Conservation (phyloP, 75 land plant species). For the Adiantum capillusveneris region DNA sequence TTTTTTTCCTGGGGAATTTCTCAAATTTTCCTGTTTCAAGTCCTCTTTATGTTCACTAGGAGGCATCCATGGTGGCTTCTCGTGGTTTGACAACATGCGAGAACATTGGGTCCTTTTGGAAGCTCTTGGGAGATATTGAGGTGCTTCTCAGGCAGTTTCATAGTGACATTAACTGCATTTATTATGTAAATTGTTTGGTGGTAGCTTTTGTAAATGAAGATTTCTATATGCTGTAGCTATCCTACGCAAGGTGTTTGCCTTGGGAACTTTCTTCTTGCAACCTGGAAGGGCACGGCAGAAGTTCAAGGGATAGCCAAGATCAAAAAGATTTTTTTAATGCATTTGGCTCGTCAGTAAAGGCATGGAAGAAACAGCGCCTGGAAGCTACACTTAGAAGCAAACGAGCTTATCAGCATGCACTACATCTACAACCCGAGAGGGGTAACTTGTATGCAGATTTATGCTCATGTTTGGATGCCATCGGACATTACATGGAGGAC, state of each 20-base stretch:
- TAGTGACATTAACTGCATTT: too few relatives aligned
- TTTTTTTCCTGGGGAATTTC: too few relatives aligned
- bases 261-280: slow-evolving; percentile 32
- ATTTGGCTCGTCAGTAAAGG: slow-evolving; percentile 31
- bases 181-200: too few relatives aligned
- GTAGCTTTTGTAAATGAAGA: background rate
- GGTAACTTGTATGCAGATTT: slow-evolving; percentile 64
- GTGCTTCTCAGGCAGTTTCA: slow-evolving; percentile 28
- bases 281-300: slow-evolving; percentile 10
- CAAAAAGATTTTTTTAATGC: slow-evolving; percentile 4
- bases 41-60: slow-evolving; percentile 36
- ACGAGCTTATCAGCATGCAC: slow-evolving; percentile 57
- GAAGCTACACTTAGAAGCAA: slow-evolving; percentile 43
- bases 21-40: too few relatives aligned
- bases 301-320: too few relatives aligned
- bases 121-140: slow-evolving; percentile 87
- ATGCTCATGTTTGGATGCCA: background rate
- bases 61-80: slow-evolving; percentile 56
- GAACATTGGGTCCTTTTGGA: slow-evolving; percentile 66
- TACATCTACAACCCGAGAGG: slow-evolving; percentile 68
- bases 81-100: slow-evolving; percentile 28
- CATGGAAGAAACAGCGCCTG: slow-evolving; percentile 48
- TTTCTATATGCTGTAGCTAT: slow-evolving; percentile 29
- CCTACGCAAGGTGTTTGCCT: slow-evolving; percentile 72
- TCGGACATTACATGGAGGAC: background rate